A percentile compares a stretch with the other conserved stretches of the same genome.
Conservation (phyloP, 2,329 filamentous ascomycete genomes). For the Trichoderma gracile region DNA sequence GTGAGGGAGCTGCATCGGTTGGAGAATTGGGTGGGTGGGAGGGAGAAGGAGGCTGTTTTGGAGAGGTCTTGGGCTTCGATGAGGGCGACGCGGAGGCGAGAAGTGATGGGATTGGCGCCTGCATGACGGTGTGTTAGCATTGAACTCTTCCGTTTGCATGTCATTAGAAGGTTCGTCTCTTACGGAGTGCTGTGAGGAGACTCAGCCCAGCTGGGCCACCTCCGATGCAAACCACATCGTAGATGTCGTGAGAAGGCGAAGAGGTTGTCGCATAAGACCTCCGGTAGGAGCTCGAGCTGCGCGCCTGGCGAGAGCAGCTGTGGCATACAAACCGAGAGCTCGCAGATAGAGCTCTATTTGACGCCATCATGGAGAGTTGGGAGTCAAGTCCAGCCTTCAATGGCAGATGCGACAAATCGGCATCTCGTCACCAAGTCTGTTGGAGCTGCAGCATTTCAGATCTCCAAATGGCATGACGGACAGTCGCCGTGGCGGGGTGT, state of each 20-base stretch:
- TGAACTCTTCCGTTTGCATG: not conserved
- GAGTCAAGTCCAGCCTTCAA: conserved; percentile 7
- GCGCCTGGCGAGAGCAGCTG: conserved; percentile 47
- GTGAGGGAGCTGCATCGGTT: conserved; percentile 97
- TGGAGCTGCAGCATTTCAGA: conserved; percentile 13
- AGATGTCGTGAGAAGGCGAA: conserved; percentile 63
- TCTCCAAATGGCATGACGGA: conserved; percentile 18
- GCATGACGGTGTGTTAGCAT: not conserved
- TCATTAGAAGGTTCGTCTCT: not conserved
- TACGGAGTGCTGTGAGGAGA: conserved; percentile 74
- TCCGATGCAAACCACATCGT: conserved; percentile 90
- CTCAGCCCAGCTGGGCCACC: conserved; percentile 88
- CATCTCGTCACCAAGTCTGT: not conserved
- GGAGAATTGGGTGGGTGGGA: conserved; percentile 71
- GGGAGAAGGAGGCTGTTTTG: conserved; percentile 66
- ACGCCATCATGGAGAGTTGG: conserved; percentile 32
- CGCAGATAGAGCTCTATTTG: conserved; percentile 32
- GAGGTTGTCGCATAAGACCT: conserved; percentile 46
- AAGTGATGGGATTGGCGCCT: conserved; percentile 76
- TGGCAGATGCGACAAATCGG: conserved; percentile 15
- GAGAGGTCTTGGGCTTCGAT: conserved; percentile 85
- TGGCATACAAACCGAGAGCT: conserved; percentile 47
- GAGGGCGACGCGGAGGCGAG: conserved; percentile 78
- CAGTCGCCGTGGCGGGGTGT: conserved; percentile 22
- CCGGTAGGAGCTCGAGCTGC: conserved; percentile 36